Percentiles rank a stretch among this genome's conserved stretches.
These are phyloP conservation scores for Wallacemonas collosoma DNA, from an alignment of 208 protist species.

Conservation along the genomic window DNA sequence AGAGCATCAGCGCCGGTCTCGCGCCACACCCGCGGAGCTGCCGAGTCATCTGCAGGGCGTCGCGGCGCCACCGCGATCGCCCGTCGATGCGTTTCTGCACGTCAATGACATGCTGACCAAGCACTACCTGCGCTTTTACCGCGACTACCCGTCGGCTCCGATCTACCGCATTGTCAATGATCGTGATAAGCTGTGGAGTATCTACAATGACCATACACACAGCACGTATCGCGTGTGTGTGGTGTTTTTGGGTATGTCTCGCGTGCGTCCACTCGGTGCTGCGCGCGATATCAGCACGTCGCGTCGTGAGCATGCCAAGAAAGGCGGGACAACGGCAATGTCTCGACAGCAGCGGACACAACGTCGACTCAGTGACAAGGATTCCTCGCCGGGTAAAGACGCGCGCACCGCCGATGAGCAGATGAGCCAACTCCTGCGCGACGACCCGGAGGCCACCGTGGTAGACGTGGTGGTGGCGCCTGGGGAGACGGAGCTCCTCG, in stretches of 20 bases:
- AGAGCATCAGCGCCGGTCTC: background rate
- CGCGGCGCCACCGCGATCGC: background rate
- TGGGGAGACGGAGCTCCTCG: conserved; percentile 30
- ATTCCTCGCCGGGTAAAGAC: background rate
- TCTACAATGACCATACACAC: conserved; percentile 37
- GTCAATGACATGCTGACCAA: conserved; percentile 22
- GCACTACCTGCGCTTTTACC: conserved; percentile 25
- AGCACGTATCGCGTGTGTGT: conserved; percentile 28
- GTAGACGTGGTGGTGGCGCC: conserved; percentile 31
- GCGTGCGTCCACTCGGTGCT: conserved; percentile 18
- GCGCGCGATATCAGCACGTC: conserved; percentile 8
- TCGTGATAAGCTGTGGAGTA: conserved; percentile 23
- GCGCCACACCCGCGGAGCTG: background rate
- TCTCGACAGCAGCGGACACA: background rate
- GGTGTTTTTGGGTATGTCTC: conserved; percentile 24
- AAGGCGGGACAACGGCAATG: background rate
- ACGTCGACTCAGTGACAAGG: conserved; percentile 13
- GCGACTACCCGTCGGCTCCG: background rate
- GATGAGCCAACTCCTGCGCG: background rate
- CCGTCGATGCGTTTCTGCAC: background rate
- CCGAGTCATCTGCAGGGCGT: background rate
- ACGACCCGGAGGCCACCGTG: conserved; percentile 17
- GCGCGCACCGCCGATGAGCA: background rate
- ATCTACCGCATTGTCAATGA: conserved; percentile 28
- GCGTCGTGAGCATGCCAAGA: background rate